These are phyloP conservation scores for Chlorociboria aeruginascens DNA, from an alignment of 495 filamentous ascomycete genomes.

Conservation along the genomic window DNA sequence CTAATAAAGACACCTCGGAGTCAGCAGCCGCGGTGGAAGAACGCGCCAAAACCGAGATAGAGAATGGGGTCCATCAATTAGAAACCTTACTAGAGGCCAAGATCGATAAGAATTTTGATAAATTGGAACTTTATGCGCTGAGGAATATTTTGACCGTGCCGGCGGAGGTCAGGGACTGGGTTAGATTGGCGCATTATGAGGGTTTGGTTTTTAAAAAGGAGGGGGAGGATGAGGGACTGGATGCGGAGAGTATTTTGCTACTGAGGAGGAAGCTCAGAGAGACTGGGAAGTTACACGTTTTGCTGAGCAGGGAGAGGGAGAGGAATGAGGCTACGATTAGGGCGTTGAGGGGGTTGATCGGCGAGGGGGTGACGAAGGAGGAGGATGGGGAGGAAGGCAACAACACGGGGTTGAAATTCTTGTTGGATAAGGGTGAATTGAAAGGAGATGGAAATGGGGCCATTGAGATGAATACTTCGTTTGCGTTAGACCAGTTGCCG, in stretches of 20 bases:
- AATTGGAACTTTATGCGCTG: slow-evolving; percentile 72
- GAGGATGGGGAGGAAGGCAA: slow-evolving; percentile 4
- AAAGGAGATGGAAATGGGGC: slow-evolving; percentile 31
- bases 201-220: slow-evolving; percentile 21
- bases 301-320: slow-evolving; percentile 61
- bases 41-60: slow-evolving; percentile 63
- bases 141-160: slow-evolving; percentile 78
- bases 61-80: slow-evolving; percentile 80
- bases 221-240: slow-evolving; percentile 31
- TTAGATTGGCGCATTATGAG: slow-evolving; percentile 78
- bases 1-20: slow-evolving; percentile 37
- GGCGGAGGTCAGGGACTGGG: slow-evolving; percentile 59
- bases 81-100: slow-evolving; percentile 85
- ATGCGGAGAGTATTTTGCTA: slow-evolving; percentile 49
- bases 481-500: slow-evolving; percentile 71
- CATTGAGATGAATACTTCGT: slow-evolving; percentile 64
- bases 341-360: slow-evolving; percentile 48
- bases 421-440: slow-evolving; percentile 30
- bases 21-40: slow-evolving; percentile 17
- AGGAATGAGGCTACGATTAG: slow-evolving; percentile 62
- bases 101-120: slow-evolving; percentile 69
- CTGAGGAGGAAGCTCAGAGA: slow-evolving; percentile 72
- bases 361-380: slow-evolving; percentile 21
- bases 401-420: slow-evolving; percentile 36
- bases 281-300: slow-evolving; percentile 63